Evolutionary conservation across 495 filamentous ascomycete genomes (phyloP), one percentile per base, ranked within the genome.

Genomic region (Podospora comata): DNA sequence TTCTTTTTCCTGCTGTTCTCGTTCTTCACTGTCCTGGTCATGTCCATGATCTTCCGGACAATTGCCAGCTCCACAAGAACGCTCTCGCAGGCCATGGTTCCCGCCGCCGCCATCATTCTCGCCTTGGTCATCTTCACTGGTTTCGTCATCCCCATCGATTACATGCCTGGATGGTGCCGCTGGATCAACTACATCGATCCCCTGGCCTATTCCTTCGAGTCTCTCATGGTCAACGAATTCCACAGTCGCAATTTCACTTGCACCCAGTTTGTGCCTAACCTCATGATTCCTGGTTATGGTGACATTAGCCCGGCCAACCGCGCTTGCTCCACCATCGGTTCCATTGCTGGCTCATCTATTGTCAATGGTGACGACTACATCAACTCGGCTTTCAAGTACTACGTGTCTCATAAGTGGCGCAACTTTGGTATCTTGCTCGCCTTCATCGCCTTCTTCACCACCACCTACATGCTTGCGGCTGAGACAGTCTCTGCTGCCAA

Each of bases 191-290:
- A 92, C 69, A 76, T 97, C 15, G 89, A 97, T 70, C 93, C 93
- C 5, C 86, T 97, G 55, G 88, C 86, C 1, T 97, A 97, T 70
- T 87, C 90, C 1, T 97, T 96, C 73, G 93, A 97, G 78, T 82
- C 88, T 2, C 78, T 97, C 13, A 92, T 97, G 88, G 87, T 96
- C 71, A 97, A 97, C 73, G 93, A 97, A 76, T 97, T 95, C 75
- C 82, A 86, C 69, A 76, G 79, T 39, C 87, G 90, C 5, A 67
- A 85, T 0, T 94, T 92, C 70, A 16, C 30, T 0, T 97, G 93
- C 74, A 79, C 84, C 1, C 56, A 67, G 5, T 90, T 85, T 67
- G 82, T 94, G 2, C 92, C 92, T 3, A 76, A 70, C 20, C 82
- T 84, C 0, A 0, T 3, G 0, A 48, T 82, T 1, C 70, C 78